phyloP scores from a whole-genome alignment of 1,139 yeast genomes.

The Hanseniaspora sp. region DNA sequence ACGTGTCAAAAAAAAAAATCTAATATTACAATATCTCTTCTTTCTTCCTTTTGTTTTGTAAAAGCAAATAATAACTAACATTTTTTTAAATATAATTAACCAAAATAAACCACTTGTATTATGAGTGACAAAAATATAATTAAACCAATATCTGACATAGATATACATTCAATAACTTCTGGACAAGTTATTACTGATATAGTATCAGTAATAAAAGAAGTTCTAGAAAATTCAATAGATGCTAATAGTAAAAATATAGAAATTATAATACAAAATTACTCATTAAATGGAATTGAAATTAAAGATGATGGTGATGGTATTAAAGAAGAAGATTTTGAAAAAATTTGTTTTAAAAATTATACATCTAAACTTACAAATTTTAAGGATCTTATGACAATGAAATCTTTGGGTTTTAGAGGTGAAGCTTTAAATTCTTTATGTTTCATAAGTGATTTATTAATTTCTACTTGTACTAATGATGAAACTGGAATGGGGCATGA shows the following conservation, averaged over 20 bases:
- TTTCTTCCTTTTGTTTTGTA: too few species aligned
- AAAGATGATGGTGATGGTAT: slow-evolving; percentile 76
- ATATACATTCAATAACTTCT: slow-evolving; percentile 65
- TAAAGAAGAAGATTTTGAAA: slow-evolving; percentile 42
- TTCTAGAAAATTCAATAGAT: slow-evolving; percentile 78
- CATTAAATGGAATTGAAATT: slow-evolving; percentile 62
- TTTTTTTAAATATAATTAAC: too few species aligned
- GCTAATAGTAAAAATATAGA: slow-evolving; percentile 62
- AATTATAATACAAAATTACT: slow-evolving; percentile 55
- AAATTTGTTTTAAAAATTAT: slow-evolving; percentile 57
- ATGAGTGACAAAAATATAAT: background rate
- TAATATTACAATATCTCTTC: too few species aligned
- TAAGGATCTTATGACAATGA: slow-evolving; percentile 42
- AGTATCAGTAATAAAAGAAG: slow-evolving; percentile 66
- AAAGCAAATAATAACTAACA: too few species aligned
- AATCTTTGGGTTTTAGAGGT: slow-evolving; percentile 71
- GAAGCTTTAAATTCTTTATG: slow-evolving; percentile 73
- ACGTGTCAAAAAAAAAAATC: too few species aligned
- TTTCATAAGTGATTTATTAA: slow-evolving; percentile 41
- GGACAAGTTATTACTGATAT: slow-evolving; percentile 86
- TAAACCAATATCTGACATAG: slow-evolving; percentile 23
- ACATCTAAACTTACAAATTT: slow-evolving; percentile 65
- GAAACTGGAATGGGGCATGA: slow-evolving; percentile 47
- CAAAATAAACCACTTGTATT: background rate
- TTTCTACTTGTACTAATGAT: slow-evolving; percentile 44